These are phyloP conservation scores for Canariomyces notabilis DNA, from an alignment of 2,329 filamentous ascomycete genomes.

Conservation along the genomic window DNA sequence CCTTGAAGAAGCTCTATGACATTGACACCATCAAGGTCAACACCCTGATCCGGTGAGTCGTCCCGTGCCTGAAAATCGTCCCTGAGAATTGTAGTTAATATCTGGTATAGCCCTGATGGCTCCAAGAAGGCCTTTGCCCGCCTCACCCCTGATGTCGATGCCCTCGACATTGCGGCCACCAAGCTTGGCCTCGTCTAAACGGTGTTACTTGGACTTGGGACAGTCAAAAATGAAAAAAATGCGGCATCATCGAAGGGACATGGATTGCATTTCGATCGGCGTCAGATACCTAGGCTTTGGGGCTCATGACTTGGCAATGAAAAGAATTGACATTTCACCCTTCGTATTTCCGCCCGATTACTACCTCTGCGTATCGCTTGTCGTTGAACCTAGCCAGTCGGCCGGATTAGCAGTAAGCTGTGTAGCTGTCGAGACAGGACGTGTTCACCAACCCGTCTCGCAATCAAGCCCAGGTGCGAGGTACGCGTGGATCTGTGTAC, in stretches of 20 bases:
- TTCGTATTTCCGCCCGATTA: constrained; percentile 16
- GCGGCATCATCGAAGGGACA: constrained; percentile 25
- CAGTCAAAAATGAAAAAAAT: constrained; percentile 19
- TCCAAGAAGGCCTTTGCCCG: constrained; percentile 98
- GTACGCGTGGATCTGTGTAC: no score
- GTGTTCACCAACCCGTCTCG: not conserved
- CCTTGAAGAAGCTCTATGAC: constrained; percentile 98
- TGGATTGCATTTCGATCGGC: constrained; percentile 27
- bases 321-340: constrained; percentile 24
- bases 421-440: no score
- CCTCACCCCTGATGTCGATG: constrained; percentile 93
- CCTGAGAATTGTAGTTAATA: constrained; percentile 13
- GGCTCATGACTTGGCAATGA: constrained; percentile 28
- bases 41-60: constrained; percentile 85
- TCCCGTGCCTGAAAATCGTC: not conserved
- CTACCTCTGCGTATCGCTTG: not conserved
- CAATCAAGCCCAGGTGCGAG: no score
- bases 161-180: constrained; percentile 97
- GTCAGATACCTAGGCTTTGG: constrained; percentile 30
- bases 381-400: not conserved
- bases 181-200: constrained; percentile 96
- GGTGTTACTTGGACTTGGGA: constrained; percentile 24
- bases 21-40: constrained; percentile 99
- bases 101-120: constrained; percentile 69
- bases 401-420: no score